A percentile compares a stretch with the other conserved stretches of the same genome.
phyloP scores from a whole-genome alignment of 2,329 filamentous ascomycete species.

The Aspergillus brasiliensis region DNA sequence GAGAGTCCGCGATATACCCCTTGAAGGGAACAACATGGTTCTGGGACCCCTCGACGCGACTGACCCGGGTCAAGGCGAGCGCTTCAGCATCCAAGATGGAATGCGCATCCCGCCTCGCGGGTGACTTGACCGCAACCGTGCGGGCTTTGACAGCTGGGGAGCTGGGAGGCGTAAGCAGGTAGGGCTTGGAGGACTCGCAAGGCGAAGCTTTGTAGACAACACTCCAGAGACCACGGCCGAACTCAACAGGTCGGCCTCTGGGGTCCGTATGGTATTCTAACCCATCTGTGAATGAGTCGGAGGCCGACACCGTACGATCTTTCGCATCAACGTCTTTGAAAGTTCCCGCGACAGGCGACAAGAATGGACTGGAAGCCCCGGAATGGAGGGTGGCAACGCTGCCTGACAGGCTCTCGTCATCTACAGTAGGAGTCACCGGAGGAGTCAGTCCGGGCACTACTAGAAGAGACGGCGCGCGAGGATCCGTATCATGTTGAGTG shows the following conservation, averaged over 20 bases:
- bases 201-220: slow-evolving; percentile 48
- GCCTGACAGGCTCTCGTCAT: slow-evolving; percentile 16
- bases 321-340: slow-evolving; percentile 1
- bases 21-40: slow-evolving; percentile 48
- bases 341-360: slow-evolving; percentile 10
- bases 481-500: slow-evolving; percentile 22
- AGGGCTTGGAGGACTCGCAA: slow-evolving; percentile 13
- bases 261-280: slow-evolving; percentile 34
- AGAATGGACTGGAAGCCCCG: slow-evolving; percentile 7
- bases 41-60: slow-evolving; percentile 33
- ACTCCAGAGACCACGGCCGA: slow-evolving; percentile 52
- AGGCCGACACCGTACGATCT: slow-evolving; percentile 5
- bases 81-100: slow-evolving; percentile 48
- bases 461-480: slow-evolving; percentile 13
- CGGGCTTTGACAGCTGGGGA: slow-evolving; percentile 36
- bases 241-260: slow-evolving; percentile 37
- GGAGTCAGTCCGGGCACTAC: slow-evolving; percentile 33
- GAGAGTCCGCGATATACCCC: slow-evolving; percentile 42
- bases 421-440: slow-evolving; percentile 37
- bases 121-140: slow-evolving; percentile 49
- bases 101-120: slow-evolving; percentile 43
- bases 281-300: slow-evolving; percentile 34
- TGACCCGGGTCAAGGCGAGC: slow-evolving; percentile 43
- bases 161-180: slow-evolving; percentile 35
- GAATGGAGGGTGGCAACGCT: slow-evolving; percentile 9